These are phyloP conservation scores for Platanthera guangdongensis DNA, from an alignment of 106 monocot species.

Conservation along the genomic window DNA sequence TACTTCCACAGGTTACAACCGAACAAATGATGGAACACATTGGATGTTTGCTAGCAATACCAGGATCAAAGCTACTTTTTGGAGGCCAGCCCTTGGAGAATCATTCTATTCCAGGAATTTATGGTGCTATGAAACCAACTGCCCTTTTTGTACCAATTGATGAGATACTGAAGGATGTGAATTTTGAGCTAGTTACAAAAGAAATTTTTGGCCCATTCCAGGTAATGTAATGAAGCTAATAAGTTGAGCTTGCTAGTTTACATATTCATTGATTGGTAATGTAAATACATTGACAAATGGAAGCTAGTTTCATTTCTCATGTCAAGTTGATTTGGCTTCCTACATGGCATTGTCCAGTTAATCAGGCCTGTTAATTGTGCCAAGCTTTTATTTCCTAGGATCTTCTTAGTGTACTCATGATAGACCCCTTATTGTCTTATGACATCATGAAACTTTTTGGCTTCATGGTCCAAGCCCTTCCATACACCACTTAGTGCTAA, in stretches of 20 bases:
- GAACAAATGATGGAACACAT: conserved; percentile 73
- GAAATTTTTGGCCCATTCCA: conserved; percentile 99
- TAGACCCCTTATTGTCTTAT: neutral
- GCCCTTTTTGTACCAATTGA: conserved; percentile 77
- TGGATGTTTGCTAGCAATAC: conserved; percentile 69
- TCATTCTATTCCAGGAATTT: conserved; percentile 85
- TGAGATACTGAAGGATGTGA: conserved; percentile 63
- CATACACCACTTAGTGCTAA: neutral
- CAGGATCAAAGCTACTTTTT: conserved; percentile 85
- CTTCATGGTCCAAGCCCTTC: neutral
- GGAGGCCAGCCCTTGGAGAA: conserved; percentile 73
- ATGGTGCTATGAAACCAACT: conserved; percentile 89
- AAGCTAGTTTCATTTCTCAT: neutral
- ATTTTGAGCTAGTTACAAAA: conserved; percentile 79
- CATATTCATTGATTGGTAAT: too few species aligned
- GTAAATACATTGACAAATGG: too few species aligned
- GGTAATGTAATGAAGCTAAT: conserved; percentile 26
- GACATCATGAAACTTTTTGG: neutral
- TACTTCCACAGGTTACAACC: conserved; percentile 71
- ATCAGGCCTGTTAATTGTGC: neutral
- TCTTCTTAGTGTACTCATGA: neutral
- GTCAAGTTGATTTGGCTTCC: neutral
- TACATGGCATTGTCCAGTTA: neutral
- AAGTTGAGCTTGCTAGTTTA: neutral
- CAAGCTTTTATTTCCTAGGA: neutral